Evolutionary conservation across 176 grass and related monocot genomes (phyloP).

Genomic region (Carex littledalei): DNA sequence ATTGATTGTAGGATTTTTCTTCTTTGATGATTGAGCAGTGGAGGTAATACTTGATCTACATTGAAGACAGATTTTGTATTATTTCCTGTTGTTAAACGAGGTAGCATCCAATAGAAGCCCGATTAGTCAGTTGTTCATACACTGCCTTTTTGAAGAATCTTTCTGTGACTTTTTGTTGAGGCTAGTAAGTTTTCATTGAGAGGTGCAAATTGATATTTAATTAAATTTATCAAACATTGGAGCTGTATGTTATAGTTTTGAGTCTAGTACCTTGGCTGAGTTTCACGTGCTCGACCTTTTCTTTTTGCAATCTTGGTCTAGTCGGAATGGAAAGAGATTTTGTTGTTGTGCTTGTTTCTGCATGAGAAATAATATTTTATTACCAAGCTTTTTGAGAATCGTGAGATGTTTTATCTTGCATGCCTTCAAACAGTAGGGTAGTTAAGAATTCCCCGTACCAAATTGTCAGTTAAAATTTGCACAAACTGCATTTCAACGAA

Average conservation of each 20-base stretch:
- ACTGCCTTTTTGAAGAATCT: not conserved
- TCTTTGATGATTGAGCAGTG: not conserved
- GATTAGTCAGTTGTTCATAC: not conserved
- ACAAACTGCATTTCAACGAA: not conserved
- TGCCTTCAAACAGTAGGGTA: not conserved
- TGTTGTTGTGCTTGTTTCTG: slow-evolving; percentile 1
- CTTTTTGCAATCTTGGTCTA: not conserved
- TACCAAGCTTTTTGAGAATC: not conserved
- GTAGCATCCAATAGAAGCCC: not conserved
- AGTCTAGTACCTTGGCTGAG: slow-evolving; percentile 4
- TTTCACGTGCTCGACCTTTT: not conserved
- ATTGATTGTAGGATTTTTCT: slow-evolving; percentile 5
- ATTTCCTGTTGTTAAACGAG: slow-evolving; percentile 15
- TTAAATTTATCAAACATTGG: not conserved
- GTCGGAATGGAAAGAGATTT: not conserved
- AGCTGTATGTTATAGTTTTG: slow-evolving; percentile 14
- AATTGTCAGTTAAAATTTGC: not conserved
- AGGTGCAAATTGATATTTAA: slow-evolving; percentile 16
- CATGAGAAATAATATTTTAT: slow-evolving; percentile 12
- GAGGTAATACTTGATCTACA: not conserved
- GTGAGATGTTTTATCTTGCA: slow-evolving; percentile 1
- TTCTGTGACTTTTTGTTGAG: not conserved
- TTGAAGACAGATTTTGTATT: not conserved
- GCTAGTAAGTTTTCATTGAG: slow-evolving; percentile 21
- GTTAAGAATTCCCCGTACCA: not conserved